These are phyloP conservation scores for Saksenaea vasiformis DNA, from an alignment of 371 early-diverging fungal genomes.

Conservation along the genomic window DNA sequence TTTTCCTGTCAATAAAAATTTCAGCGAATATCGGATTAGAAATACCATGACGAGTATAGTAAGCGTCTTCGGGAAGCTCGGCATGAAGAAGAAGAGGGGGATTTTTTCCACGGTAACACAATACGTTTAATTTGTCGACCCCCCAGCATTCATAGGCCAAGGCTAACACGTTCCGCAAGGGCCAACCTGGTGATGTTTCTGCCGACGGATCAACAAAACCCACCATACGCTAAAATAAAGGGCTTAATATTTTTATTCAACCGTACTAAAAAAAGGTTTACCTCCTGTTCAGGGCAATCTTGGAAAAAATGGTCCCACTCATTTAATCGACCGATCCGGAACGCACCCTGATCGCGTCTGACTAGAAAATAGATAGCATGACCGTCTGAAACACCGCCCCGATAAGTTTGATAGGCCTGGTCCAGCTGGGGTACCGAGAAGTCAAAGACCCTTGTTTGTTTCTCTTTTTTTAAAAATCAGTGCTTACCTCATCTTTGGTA, in stretches of 20 bases:
- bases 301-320: constrained; percentile 32
- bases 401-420: constrained; percentile 7
- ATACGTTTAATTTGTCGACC: constrained; percentile 49
- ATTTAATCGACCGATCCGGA: constrained; percentile 23
- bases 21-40: neutral
- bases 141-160: constrained; percentile 55
- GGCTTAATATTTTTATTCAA: neutral
- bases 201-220: constrained; percentile 88
- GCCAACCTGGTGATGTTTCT: constrained; percentile 81
- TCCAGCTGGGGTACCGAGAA: constrained; percentile 11
- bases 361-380: constrained; percentile 12
- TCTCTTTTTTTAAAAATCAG: neutral
- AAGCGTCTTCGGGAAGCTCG: constrained; percentile 23
- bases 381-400: constrained; percentile 1
- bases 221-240: constrained; percentile 43
- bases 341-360: constrained; percentile 6
- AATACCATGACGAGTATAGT: neutral
- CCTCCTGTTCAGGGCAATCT: constrained; percentile 8
- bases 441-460: neutral
- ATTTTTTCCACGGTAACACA: constrained; percentile 77
- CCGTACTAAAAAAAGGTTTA: neutral
- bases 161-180: constrained; percentile 82
- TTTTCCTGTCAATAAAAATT: constrained; percentile 13
- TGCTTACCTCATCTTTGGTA: constrained; percentile 24
- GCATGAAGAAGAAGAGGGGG: constrained; percentile 18